Evolutionary conservation across 352 stramenopile species (phyloP).

Genomic region (Phytopythium kandeliae): DNA sequence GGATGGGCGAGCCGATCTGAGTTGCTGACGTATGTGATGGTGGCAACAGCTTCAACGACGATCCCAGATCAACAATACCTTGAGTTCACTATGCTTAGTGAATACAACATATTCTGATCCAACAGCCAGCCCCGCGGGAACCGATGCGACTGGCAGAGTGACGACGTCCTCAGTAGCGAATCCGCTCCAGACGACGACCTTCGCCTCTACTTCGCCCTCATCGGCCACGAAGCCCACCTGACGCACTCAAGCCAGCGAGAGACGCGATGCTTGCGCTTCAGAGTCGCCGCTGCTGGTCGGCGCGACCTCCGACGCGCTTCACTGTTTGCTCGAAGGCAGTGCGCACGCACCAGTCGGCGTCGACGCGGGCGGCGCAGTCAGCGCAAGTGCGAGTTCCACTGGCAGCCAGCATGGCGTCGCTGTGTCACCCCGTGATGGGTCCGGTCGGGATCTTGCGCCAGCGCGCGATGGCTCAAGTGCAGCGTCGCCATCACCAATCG

Average conservation of each 20-base stretch:
- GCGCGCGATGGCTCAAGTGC: background rate
- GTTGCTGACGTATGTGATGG: too few relatives aligned
- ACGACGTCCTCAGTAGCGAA: too few relatives aligned
- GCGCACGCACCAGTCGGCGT: background rate
- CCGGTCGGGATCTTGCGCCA: background rate
- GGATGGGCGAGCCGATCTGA: too few relatives aligned
- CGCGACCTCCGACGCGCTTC: background rate
- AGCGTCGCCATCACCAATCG: background rate
- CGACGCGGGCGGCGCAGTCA: background rate
- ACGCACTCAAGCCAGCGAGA: background rate
- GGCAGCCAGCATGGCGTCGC: background rate
- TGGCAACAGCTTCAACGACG: background rate
- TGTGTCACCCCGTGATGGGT: too few relatives aligned
- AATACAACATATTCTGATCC: too few relatives aligned
- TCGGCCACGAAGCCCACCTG: background rate
- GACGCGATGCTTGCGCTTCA: background rate
- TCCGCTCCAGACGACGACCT: too few relatives aligned
- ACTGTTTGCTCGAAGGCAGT: background rate
- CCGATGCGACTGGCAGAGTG: too few relatives aligned
- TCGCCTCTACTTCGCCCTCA: too few relatives aligned
- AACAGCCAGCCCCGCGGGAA: too few relatives aligned
- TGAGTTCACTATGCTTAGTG: too few relatives aligned
- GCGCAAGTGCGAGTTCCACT: background rate
- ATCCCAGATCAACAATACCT: too few relatives aligned
- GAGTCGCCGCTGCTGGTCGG: background rate